Evolutionary conservation across 2,329 filamentous ascomycete genomes (phyloP), one percentile per base, ranked within the genome.

Genomic region (Cryoendolithus antarcticus): DNA sequence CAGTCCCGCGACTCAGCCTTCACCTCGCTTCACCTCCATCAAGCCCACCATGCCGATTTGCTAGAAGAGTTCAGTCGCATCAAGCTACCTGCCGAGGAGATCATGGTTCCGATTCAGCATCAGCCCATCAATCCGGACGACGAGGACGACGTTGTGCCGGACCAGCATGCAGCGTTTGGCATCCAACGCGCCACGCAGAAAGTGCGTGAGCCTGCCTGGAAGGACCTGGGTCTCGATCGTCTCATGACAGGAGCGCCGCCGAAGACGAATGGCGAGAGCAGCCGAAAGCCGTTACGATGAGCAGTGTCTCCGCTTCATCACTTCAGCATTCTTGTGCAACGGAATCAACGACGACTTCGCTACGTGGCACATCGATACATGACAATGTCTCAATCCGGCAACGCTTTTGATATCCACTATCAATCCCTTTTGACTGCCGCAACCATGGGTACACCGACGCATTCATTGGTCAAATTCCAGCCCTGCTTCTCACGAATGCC

Each of bases 91-190:
- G 58, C 63, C 44, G 84, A 91, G 62, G 82, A 88, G 41, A 83
- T 91, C 56, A 82, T 83, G 60, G 81, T 93, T n/a, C 76, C 81
- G 28, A 76, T 77, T 6, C 75, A 85, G 45, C 76, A 86, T 56
- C 82, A 86, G 58, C 85, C 84, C 31, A 71, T 86, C 55, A 89
- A 91, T 57, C 84, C 85, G 0, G 84, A 91, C 60, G 84, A 91
- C 58, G 83, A 91, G 62, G 85, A 91, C 55, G 84, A 91, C 54
- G 81, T 91, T 3, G 84, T 91, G 4, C 84, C 85, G 0, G 83
- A 91, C 60, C 84, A 91, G 63, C 84, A 91, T 56, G 84, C 84
- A 9, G 85, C 84, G 0, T 91, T 91, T 58, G 85, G 84, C 30
- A 91, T 93, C 52, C 77, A 84, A 59, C 74, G 82, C 49, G 84